These are phyloP conservation scores for Paragyromitra xinjiangensis DNA, from an alignment of 495 filamentous ascomycete species.

Conservation along the genomic window DNA sequence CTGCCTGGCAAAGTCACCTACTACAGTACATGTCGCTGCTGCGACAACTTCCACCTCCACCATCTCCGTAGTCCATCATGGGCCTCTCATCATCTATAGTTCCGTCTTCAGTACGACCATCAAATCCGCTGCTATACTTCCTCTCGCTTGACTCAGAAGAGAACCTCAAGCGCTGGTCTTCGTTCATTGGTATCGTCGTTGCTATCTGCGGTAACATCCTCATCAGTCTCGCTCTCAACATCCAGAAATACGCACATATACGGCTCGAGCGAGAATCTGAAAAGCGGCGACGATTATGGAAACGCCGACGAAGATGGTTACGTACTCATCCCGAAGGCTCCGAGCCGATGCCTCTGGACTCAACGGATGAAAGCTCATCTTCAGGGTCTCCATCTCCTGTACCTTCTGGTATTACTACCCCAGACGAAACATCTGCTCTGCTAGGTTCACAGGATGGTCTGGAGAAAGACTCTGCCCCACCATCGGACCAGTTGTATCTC, in stretches of 20 bases:
- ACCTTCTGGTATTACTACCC: background rate
- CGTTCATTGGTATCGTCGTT: constrained; percentile 90
- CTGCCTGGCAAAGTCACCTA: constrained; percentile 19
- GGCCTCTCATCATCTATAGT: background rate
- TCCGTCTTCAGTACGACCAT: background rate
- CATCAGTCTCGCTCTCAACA: constrained; percentile 94
- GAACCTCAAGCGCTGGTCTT: constrained; percentile 80
- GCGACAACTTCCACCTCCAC: constrained; percentile 17
- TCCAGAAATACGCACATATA: constrained; percentile 94
- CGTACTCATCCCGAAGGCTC: background rate
- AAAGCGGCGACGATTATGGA: constrained; percentile 55
- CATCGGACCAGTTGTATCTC: constrained; percentile 71
- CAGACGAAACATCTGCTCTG: constrained; percentile 34
- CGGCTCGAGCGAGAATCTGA: constrained; percentile 72
- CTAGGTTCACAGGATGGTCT: constrained; percentile 51
- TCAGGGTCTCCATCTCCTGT: constrained; percentile 11
- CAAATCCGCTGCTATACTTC: background rate
- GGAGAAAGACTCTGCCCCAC: constrained; percentile 54
- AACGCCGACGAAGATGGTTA: constrained; percentile 25
- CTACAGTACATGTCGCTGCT: constrained; percentile 38
- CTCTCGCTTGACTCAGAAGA: constrained; percentile 58
- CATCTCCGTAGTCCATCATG: constrained; percentile 26
- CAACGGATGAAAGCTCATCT: constrained; percentile 28
- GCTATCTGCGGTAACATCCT: constrained; percentile 91
- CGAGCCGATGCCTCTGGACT: background rate